Evolutionary conservation across 345 rosid genomes (phyloP).

Genomic region (Lepidium sativum): DNA sequence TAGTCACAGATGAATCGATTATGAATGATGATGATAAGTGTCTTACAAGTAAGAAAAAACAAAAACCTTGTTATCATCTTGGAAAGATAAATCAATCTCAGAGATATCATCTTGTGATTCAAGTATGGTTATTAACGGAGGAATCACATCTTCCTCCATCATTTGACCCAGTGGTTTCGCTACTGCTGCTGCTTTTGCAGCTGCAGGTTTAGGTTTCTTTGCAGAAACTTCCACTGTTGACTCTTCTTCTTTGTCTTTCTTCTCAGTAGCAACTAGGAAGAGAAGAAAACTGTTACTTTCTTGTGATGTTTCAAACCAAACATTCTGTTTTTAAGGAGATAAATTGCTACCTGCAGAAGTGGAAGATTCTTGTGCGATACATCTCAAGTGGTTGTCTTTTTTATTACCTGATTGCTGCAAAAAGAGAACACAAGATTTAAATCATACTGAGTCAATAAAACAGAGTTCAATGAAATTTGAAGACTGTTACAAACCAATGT

Average conservation of each 20-base stretch:
- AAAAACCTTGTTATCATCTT: slow-evolving; percentile 67
- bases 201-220: slow-evolving; percentile 55
- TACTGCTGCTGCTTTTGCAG: slow-evolving; percentile 49
- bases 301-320: not conserved
- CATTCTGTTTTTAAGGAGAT: not conserved
- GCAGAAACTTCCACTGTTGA: slow-evolving; percentile 31
- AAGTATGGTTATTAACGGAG: slow-evolving; percentile 51
- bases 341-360: slow-evolving; percentile 43
- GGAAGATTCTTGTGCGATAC: slow-evolving; percentile 74
- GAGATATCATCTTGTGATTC: slow-evolving; percentile 62
- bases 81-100: slow-evolving; percentile 53
- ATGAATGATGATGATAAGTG: not conserved
- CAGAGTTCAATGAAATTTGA: not conserved
- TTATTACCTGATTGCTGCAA: slow-evolving; percentile 37
- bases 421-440: not conserved
- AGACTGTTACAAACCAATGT: slow-evolving; percentile 34
- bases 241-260: slow-evolving; percentile 20
- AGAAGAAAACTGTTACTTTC: not conserved
- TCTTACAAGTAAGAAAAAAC: not conserved
- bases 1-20: not conserved
- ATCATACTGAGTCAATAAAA: not conserved
- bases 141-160: slow-evolving; percentile 94
- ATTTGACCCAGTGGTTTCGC: slow-evolving; percentile 53
- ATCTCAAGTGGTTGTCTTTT: slow-evolving; percentile 30
- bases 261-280: slow-evolving; percentile 36